Conservation (phyloP, 139 green algal genomes). For the Coelastrella sp. region DNA sequence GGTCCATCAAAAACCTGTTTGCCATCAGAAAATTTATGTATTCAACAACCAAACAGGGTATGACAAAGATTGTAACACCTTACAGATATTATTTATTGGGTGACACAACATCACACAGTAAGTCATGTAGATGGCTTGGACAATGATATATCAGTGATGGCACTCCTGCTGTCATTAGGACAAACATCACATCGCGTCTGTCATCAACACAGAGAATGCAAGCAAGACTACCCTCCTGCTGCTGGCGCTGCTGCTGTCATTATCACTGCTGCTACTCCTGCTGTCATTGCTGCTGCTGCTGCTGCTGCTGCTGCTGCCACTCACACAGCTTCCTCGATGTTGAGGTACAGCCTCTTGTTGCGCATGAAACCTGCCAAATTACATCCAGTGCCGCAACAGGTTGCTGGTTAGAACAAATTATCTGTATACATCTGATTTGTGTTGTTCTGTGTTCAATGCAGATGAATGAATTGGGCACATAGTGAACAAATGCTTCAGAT, state of each 20-base stretch:
- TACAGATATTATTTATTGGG: background rate
- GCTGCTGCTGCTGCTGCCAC: background rate
- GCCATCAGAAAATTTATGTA: too few relatives aligned
- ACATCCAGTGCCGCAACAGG: background rate
- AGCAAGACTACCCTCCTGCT: background rate
- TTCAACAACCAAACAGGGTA: background rate
- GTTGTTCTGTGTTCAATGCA: too few relatives aligned
- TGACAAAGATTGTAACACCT: background rate
- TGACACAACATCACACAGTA: too few relatives aligned
- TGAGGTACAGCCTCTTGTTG: conserved; percentile 34
- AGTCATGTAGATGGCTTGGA: too few relatives aligned
- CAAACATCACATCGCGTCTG: too few relatives aligned
- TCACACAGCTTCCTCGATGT: conserved; percentile 35
- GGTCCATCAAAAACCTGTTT: conserved; percentile 36
- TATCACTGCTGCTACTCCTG: background rate
- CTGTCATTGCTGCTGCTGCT: background rate
- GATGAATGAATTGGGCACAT: too few relatives aligned
- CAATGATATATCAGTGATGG: too few relatives aligned
- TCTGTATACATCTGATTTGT: too few relatives aligned
- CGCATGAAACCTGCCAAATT: conserved; percentile 23
- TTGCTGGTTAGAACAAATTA: too few relatives aligned
- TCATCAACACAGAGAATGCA: background rate
- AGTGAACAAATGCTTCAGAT: too few relatives aligned
- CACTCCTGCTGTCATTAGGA: too few relatives aligned
- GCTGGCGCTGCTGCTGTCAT: background rate